Base-by-base conservation (phyloP, 2,329 filamentous ascomycete genomes). In the Shiraia sp. region DNA sequence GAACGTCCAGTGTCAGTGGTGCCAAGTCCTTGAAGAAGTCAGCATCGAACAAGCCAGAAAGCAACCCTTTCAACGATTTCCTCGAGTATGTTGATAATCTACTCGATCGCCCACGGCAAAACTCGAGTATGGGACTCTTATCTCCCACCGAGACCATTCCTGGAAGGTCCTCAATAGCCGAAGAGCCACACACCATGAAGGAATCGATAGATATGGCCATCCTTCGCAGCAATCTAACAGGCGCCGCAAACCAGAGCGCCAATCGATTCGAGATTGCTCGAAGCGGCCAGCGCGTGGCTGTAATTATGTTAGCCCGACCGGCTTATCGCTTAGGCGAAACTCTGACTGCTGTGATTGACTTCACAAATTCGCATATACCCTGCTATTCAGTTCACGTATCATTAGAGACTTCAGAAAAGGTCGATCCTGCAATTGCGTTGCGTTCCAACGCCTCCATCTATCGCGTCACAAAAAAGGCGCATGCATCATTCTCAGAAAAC, bases 201-300 rank as follows among this genome's bases (percentile, higher is more conserved):
- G 90, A 96, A 58, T 85, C 88, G 14, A 96, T 99, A 58, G 89
- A 96, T 63, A 79, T 95, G 47, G 88, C 93, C 10, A 96, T 97
- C 45, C 77, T 96, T 38, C 85, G 89, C 47, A 72, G 66, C 60
- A 68, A 69, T 54, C 73, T 85, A 53, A 79, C 82, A 0, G 76
- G 76, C 2, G 78, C 82, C 31, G 80, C 82, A n/a, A 83, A 85
- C 25, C 86, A 90, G 57, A 91, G 88, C 62, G 82, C 86, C n/a
- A 96, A 96, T 60, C 85, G 90, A 27, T 99, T 97, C 66, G 91
- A 96, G 64, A 97, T 99, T 65, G 86, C 92, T 10, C 87, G 92
- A 10, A 91, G 90, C 60, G 91, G 91, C n/a, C 85, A 85, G 41
- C 85, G 85, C n/a, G 91, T 99, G 10, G 92, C 88, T 2, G 89